Evolutionary conservation across 1,284 basidiomycete genomes (phyloP).

Genomic region (Mycocalia duriaeana): DNA sequence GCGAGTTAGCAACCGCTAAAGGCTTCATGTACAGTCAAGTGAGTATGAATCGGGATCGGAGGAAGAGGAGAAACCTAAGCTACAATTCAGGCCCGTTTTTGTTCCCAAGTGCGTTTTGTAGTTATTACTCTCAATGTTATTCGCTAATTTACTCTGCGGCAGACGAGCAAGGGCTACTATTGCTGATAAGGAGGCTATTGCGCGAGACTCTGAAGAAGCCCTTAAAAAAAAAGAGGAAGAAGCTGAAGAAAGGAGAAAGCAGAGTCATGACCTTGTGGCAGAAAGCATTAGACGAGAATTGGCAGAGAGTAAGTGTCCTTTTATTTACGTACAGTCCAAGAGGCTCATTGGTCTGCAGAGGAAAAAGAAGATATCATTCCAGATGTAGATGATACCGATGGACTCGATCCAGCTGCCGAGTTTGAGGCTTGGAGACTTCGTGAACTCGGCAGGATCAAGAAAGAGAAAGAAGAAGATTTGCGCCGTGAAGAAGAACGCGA

Average conservation of each 20-base stretch:
- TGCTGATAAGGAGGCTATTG: conserved; percentile 55
- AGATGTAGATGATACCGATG: conserved; percentile 95
- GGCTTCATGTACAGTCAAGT: conserved; percentile 48
- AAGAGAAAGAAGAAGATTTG: conserved; percentile 83
- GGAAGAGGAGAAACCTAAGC: conserved; percentile 59
- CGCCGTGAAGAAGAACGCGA: conserved; percentile 78
- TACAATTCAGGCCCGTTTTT: conserved; percentile 82
- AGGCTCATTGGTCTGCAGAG: conserved; percentile 43
- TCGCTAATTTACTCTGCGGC: conserved; percentile 4
- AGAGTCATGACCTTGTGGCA: conserved; percentile 83
- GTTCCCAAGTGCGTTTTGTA: conserved; percentile 71
- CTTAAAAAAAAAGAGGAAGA: conserved; percentile 58
- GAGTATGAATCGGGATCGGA: conserved; percentile 74
- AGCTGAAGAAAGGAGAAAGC: conserved; percentile 70
- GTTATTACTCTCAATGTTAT: neutral
- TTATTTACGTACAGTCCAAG: conserved; percentile 5
- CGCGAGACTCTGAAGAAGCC: conserved; percentile 69
- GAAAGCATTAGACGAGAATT: conserved; percentile 83
- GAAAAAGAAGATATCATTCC: conserved; percentile 79
- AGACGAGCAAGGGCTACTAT: conserved; percentile 74
- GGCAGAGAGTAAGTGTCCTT: conserved; percentile 62
- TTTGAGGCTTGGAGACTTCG: conserved; percentile 95
- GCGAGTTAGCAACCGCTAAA: neutral
- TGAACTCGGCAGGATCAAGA: conserved; percentile 86
- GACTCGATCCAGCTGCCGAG: conserved; percentile 83